These are phyloP conservation scores for Blastobotrys apis DNA, from an alignment of 1,139 yeast genomes.

Conservation along the genomic window DNA sequence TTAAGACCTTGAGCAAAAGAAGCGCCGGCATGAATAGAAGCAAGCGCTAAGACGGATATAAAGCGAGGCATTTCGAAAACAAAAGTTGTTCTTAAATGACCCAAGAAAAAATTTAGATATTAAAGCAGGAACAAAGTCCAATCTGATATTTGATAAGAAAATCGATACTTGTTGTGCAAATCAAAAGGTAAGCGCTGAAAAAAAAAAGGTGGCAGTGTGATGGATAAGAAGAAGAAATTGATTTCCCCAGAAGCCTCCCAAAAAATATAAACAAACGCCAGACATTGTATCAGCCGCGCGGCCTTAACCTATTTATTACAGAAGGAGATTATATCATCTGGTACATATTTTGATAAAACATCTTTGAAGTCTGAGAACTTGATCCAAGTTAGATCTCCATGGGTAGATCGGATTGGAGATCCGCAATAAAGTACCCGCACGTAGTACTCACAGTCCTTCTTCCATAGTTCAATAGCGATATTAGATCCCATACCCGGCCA, in stretches of 20 bases:
- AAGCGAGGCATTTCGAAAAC: too few species aligned
- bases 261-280: too few species aligned
- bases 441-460: slow-evolving; percentile 26
- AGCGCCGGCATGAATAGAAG: not conserved
- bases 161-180: too few species aligned
- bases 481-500: slow-evolving; percentile 48
- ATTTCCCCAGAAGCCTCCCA: too few species aligned
- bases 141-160: too few species aligned
- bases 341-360: slow-evolving; percentile 3
- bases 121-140: too few species aligned
- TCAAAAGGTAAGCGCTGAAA: too few species aligned
- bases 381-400: slow-evolving; percentile 17
- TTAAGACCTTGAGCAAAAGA: not conserved
- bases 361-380: slow-evolving; percentile 14
- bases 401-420: slow-evolving; percentile 22
- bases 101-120: not conserved
- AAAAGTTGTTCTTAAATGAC: too few species aligned
- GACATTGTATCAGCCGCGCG: not conserved
- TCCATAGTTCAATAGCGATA: slow-evolving; percentile 38
- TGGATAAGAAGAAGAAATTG: too few species aligned
- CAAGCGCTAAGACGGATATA: not conserved
- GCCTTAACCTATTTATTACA: slow-evolving; percentile 1
- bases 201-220: too few species aligned
- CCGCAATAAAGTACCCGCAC: slow-evolving; percentile 39
- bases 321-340: slow-evolving; percentile 3